Conservation (phyloP, 805 yeast genomes). For the Candida sphagnicola region DNA sequence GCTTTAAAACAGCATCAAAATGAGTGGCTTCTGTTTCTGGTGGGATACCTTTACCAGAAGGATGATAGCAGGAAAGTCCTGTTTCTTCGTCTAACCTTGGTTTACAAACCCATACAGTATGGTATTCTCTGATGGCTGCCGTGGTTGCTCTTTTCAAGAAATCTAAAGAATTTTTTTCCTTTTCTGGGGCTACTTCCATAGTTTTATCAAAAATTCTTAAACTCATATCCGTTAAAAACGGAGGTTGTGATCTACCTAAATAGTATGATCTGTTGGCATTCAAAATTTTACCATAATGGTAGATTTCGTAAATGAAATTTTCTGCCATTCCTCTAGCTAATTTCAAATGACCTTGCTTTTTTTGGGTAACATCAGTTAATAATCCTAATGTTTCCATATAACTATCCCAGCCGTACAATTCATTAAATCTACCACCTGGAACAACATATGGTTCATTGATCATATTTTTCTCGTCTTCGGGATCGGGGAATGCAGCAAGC, state of each 20-base stretch:
- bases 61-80: constrained; percentile 86
- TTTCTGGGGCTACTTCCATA: constrained; percentile 40
- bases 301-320: constrained; percentile 86
- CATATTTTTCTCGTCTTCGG: constrained; percentile 46
- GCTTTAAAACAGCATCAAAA: constrained; percentile 65
- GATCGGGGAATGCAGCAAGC: constrained; percentile 64
- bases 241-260: constrained; percentile 92
- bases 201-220: constrained; percentile 60
- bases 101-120: constrained; percentile 67
- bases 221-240: constrained; percentile 93
- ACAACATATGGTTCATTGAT: constrained; percentile 84
- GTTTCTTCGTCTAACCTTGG: constrained; percentile 74
- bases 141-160: constrained; percentile 60
- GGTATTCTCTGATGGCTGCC: constrained; percentile 86
- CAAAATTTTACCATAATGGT: constrained; percentile 85
- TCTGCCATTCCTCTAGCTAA: constrained; percentile 88
- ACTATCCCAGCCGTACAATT: constrained; percentile 97
- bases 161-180: constrained; percentile 40
- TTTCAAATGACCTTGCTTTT: constrained; percentile 45
- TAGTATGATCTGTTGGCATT: constrained; percentile 94
- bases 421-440: constrained; percentile 97
- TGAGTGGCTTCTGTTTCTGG: constrained; percentile 95
- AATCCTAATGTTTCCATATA: constrained; percentile 88
- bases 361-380: constrained; percentile 46
- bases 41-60: constrained; percentile 89